Evolutionary conservation across 805 yeast genomes (phyloP), one percentile per base, ranked within the genome.

Genomic region (Maudiozyma pseudohumilis): DNA sequence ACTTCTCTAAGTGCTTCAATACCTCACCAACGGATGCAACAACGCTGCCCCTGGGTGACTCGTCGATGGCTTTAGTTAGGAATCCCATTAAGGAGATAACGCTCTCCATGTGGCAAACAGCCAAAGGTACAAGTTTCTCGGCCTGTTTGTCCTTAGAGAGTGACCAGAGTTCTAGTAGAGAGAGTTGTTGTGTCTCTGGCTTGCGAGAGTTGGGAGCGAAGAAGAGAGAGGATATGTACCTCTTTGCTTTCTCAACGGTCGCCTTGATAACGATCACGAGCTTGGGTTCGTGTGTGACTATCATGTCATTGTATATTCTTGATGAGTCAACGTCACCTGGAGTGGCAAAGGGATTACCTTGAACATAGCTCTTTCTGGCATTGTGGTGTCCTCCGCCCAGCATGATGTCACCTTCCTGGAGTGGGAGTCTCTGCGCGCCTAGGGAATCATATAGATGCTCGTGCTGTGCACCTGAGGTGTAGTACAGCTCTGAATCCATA

Each of bases 51-150:
- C 63, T 69, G 40, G 73, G 74, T 44, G 79, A 87, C 52, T 80
- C 87, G 35, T 71, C 75, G 18, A 74, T 66, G 1, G 87, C 75
- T 49, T 73, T 75, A 5, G 56, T 49, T 16, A 60, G 24, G 6
- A 75, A 57, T 15, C 77, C 61, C 39, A 80, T 61, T 35, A 78
- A 68, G 2, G 84, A 61, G 10, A 80, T 54, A 2, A 82, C 67
- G 35, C 80, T 70, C 15, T 80, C 73, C 0, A 84, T 72, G 50
- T 79, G 76, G 5, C 83, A 83, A 39, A 70, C 72, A 1, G 84
- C 76, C 36, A 77, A 68, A n/a, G 76, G 67, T 2, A 78, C 66
- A 26, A 85, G 59, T 17, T 72, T 68, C 41, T 75, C 75, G 1
- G 85, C 72, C 45, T 78, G 85, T 47, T 74, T 60, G 36, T 62